Base-by-base conservation (phyloP, 495 filamentous ascomycete genomes). In the Arthonia radiata region DNA sequence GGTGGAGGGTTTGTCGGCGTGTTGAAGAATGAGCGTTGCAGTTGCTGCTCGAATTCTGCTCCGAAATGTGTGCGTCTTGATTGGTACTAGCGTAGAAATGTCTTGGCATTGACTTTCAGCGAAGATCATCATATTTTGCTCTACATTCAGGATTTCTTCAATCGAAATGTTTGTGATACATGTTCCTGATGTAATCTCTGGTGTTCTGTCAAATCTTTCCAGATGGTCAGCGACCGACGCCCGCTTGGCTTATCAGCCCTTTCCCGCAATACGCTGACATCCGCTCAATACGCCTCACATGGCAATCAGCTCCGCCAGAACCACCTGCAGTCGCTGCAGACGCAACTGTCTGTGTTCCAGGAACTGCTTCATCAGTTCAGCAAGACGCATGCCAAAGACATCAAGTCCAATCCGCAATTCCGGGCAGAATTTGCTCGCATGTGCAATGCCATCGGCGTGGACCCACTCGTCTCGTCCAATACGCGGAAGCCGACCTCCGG, bases 371-470 rank as follows among this genome's bases (percentile, higher is more conserved):
- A 91, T 45, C 76, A 79, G 41, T 97, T 94, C 48, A 76, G 80
- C n/a, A 56, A 76, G 31, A 86, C 80, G 24, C 86, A 97, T 52
- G 76, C 70, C 33, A 80, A 81, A 42, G 82, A 81, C 40, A 97
- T 97, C 36, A 79, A 80, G 33, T 90, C 80, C 2, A 80, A 92
- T 46, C 86, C 89, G 7, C 68, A 65, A 1, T 97, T 97, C 49
- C 78, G 89, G 16, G 78, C 80, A 10, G 82, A 94, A 53, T 97
- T 97, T 43, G 86, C 86, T 4, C 76, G 83, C 37, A 94, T 97
- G 89, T 97, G 86, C 51, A 68, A 79, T 38, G 77, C 83, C 29
- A 90, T 97, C 38, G 86, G 86, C 7, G 82, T 97, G 5, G 89
- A 97, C 45, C 86, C 86, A 0, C 56, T 94, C 1, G 79, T 65